A percentile compares a stretch with the other conserved stretches of the same genome.
Evolutionary conservation across 176 grass and related monocot genomes (phyloP).

Genomic region (Secale cereale): DNA sequence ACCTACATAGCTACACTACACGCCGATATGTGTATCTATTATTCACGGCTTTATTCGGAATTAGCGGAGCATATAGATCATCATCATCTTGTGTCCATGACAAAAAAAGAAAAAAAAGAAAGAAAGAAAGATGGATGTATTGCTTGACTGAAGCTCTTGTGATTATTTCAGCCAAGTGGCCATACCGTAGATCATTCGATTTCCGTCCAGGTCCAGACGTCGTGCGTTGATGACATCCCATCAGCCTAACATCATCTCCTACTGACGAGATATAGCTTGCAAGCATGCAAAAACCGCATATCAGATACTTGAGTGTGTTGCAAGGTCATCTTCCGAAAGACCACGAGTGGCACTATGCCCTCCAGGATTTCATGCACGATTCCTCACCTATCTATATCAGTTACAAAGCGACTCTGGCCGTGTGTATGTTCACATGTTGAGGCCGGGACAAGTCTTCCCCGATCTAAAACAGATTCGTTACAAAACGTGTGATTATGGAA

Average conservation of each 20-base stretch:
- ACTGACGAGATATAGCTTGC: background rate
- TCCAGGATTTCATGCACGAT: slow-evolving; percentile 9
- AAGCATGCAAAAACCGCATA: background rate
- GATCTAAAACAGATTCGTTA: background rate
- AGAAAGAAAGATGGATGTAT: background rate
- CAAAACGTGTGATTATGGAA: background rate
- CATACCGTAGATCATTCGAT: background rate
- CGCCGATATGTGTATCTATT: background rate
- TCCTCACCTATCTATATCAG: background rate
- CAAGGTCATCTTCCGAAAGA: slow-evolving; percentile 27
- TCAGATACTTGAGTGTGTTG: slow-evolving; percentile 22
- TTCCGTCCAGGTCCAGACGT: background rate
- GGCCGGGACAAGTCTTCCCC: background rate
- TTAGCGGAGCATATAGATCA: background rate
- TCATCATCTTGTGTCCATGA: background rate
- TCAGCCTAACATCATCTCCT: background rate
- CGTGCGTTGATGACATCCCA: background rate
- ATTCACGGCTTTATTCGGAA: background rate
- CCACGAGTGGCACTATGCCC: background rate
- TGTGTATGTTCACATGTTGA: background rate
- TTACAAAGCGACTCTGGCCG: background rate
- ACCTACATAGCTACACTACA: background rate
- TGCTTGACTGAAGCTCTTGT: background rate
- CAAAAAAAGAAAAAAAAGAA: background rate
- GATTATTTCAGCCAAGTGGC: background rate